These are phyloP conservation scores for Astraeus odoratus DNA, from an alignment of 768 basidiomycete species.

Conservation along the genomic window DNA sequence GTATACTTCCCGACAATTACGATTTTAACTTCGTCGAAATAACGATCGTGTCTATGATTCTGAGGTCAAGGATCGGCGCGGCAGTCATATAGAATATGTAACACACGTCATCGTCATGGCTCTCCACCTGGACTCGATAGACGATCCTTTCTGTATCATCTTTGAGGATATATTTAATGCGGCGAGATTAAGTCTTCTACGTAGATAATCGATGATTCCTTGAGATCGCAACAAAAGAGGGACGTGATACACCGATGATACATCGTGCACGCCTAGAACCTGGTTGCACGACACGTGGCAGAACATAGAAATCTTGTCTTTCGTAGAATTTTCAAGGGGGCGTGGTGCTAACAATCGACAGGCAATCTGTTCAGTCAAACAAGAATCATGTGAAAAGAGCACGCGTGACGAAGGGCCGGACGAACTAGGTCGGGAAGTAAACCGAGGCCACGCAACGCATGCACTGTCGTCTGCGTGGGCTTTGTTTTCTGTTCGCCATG, in stretches of 20 bases:
- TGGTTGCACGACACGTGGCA: slow-evolving; percentile 89
- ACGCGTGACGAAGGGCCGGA: slow-evolving; percentile 4
- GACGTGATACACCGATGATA: slow-evolving; percentile 95
- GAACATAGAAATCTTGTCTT: slow-evolving; percentile 98
- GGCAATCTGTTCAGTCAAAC: slow-evolving; percentile 66
- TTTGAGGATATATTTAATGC: slow-evolving; percentile 46
- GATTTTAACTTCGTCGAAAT: slow-evolving; percentile 84
- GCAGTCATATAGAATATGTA: not conserved
- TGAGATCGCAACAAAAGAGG: slow-evolving; percentile 88
- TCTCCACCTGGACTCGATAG: slow-evolving; percentile 72
- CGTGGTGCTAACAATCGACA: slow-evolving; percentile 80
- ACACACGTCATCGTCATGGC: slow-evolving; percentile 71
- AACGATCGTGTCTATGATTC: slow-evolving; percentile 73
- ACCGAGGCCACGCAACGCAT: slow-evolving; percentile 87
- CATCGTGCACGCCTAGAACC: slow-evolving; percentile 94
- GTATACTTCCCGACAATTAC: slow-evolving; percentile 98
- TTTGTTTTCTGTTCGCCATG: slow-evolving; percentile 99
- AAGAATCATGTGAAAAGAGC: not conserved
- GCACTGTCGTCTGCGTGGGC: slow-evolving; percentile 95
- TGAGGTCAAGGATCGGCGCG: slow-evolving; percentile 1
- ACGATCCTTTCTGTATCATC: slow-evolving; percentile 54
- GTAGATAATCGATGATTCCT: slow-evolving; percentile 82
- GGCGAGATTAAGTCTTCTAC: slow-evolving; percentile 71
- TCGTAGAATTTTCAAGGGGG: slow-evolving; percentile 77
- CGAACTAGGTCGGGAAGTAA: slow-evolving; percentile 86